Conservation (phyloP, 192 early-diverging fungal species). For the Coemansia guatemalensis region DNA sequence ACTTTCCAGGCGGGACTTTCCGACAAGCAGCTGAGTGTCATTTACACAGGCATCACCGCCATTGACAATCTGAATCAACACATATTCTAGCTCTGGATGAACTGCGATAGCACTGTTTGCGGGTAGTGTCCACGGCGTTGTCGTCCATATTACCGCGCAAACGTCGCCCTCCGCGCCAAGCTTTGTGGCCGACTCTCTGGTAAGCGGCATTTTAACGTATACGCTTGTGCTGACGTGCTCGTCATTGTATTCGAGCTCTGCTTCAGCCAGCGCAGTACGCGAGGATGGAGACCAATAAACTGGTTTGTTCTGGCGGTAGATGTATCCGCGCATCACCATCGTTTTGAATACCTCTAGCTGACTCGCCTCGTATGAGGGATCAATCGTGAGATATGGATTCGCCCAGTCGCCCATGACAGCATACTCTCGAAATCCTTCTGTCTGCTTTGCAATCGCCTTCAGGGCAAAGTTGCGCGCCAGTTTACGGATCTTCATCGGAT, state of each 20-base stretch:
- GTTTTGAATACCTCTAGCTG: slow-evolving; percentile 70
- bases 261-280: slow-evolving; percentile 76
- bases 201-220: slow-evolving; percentile 66
- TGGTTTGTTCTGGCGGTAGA: slow-evolving; percentile 76
- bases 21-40: slow-evolving; percentile 28
- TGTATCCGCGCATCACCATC: slow-evolving; percentile 72
- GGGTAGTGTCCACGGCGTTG: slow-evolving; percentile 80
- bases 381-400: slow-evolving; percentile 66
- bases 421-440: slow-evolving; percentile 60
- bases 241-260: slow-evolving; percentile 77
- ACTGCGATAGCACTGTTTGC: slow-evolving; percentile 74
- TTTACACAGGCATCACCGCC: neutral
- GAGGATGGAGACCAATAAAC: slow-evolving; percentile 87
- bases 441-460: slow-evolving; percentile 60
- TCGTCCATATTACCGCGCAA: slow-evolving; percentile 70
- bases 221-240: slow-evolving; percentile 69
- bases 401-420: slow-evolving; percentile 79
- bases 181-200: slow-evolving; percentile 11
- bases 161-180: slow-evolving; percentile 24
- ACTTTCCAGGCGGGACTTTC: slow-evolving; percentile 20
- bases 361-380: slow-evolving; percentile 70
- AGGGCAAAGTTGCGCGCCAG: slow-evolving; percentile 62
- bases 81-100: slow-evolving; percentile 64
- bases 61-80: slow-evolving; percentile 36
- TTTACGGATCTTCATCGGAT: slow-evolving; percentile 39